Conservation (phyloP, 495 filamentous ascomycete genomes). For the Podospora didyma region DNA sequence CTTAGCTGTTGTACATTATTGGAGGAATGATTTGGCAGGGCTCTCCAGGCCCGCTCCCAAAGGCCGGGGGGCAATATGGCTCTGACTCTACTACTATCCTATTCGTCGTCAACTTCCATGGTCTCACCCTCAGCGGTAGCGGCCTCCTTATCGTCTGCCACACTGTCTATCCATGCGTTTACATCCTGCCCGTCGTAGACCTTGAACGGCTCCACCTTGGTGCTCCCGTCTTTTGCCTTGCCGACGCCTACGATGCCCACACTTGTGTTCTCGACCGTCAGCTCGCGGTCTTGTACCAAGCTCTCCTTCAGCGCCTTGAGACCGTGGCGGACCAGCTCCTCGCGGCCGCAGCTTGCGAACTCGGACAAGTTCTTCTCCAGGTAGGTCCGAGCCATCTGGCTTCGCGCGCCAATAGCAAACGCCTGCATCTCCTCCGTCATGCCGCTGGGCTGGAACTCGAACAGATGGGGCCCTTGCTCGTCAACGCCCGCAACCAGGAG, state of each 20-base stretch:
- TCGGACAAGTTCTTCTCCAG: slow-evolving; percentile 84
- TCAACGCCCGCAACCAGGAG: slow-evolving; percentile 92
- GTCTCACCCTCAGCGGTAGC: slow-evolving; percentile 49
- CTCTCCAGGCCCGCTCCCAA: no score
- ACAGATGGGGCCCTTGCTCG: slow-evolving; percentile 87
- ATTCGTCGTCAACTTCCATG: slow-evolving; percentile 68
- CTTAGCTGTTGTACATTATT: not conserved
- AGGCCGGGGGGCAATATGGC: no score
- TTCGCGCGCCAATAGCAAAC: slow-evolving; percentile 90
- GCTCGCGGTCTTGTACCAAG: slow-evolving; percentile 91
- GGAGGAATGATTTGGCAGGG: no score
- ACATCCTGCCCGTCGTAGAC: slow-evolving; percentile 88
- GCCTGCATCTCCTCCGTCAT: slow-evolving; percentile 96
- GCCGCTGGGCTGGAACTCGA: slow-evolving; percentile 95
- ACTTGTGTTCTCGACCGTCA: slow-evolving; percentile 94
- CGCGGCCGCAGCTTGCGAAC: slow-evolving; percentile 66
- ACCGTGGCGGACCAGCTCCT: slow-evolving; percentile 88
- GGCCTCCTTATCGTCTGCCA: slow-evolving; percentile 56
- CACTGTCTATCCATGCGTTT: slow-evolving; percentile 67
- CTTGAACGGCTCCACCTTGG: slow-evolving; percentile 75
- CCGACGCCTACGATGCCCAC: slow-evolving; percentile 73
- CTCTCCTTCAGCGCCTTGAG: slow-evolving; percentile 91
- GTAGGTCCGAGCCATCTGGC: slow-evolving; percentile 96
- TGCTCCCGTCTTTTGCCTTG: slow-evolving; percentile 40
- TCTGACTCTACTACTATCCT: not conserved